Conservation (phyloP, 805 yeast species). For the Yamadazyma phyllophila region DNA sequence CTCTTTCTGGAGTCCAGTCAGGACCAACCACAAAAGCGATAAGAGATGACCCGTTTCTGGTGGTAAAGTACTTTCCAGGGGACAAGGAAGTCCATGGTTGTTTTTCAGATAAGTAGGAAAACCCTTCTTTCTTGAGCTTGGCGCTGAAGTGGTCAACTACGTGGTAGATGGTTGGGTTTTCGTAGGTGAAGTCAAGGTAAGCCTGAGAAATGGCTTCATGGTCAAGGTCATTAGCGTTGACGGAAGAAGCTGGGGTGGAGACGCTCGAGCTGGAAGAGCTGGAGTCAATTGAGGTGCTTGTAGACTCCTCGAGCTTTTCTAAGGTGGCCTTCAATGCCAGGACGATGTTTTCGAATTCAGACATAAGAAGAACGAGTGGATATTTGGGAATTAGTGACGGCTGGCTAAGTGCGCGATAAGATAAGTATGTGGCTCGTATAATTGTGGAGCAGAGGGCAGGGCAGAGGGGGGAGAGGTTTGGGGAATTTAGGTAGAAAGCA, state of each 20-base stretch:
- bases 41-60: slow-evolving; percentile 31
- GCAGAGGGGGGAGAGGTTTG: background rate
- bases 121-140: slow-evolving; percentile 26
- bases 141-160: slow-evolving; percentile 24
- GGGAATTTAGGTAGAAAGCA: background rate
- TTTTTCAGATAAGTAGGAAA: slow-evolving; percentile 25
- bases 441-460: background rate
- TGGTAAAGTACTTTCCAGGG: slow-evolving; percentile 22
- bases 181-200: slow-evolving; percentile 31
- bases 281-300: background rate
- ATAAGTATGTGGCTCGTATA: background rate
- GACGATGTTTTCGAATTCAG: slow-evolving; percentile 14
- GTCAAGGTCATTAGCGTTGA: slow-evolving; percentile 1
- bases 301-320: slow-evolving; percentile 5
- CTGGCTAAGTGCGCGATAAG: slow-evolving; percentile 1
- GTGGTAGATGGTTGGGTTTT: slow-evolving; percentile 44
- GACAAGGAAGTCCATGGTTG: slow-evolving; percentile 14
- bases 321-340: slow-evolving; percentile 14
- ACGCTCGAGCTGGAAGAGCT: background rate
- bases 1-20: slow-evolving; percentile 29
- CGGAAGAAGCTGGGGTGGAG: background rate
- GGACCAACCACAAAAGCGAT: slow-evolving; percentile 40
- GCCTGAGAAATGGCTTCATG: slow-evolving; percentile 10
- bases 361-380: slow-evolving; percentile 7
- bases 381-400: background rate